These are phyloP conservation scores for Isabelozyma pseudorhagii DNA, from an alignment of 805 yeast genomes.

Conservation along the genomic window DNA sequence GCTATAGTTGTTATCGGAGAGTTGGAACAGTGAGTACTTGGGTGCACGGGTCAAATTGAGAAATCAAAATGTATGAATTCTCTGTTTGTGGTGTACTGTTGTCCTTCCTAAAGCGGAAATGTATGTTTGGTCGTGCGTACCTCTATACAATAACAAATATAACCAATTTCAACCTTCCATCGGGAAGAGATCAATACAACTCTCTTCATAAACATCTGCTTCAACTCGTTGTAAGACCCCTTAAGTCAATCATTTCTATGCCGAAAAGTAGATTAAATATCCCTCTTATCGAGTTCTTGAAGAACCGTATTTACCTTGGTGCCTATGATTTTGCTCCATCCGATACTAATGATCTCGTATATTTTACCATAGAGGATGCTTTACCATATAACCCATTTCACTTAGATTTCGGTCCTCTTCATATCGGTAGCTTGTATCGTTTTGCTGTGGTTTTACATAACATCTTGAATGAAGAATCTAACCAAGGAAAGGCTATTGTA, in stretches of 20 bases:
- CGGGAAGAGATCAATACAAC: not conserved
- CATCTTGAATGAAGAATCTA: conserved; percentile 78
- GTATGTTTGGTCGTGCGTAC: conserved; percentile 4
- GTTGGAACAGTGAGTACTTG: too few relatives aligned
- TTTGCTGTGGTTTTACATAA: conserved; percentile 95
- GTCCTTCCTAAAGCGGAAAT: not conserved
- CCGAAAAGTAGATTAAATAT: conserved; percentile 16
- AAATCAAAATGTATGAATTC: not conserved
- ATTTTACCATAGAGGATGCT: conserved; percentile 89
- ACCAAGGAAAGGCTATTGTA: conserved; percentile 85
- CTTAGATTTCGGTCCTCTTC: conserved; percentile 94
- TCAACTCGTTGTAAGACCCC: not conserved
- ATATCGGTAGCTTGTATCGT: conserved; percentile 87
- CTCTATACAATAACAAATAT: conserved; percentile 6
- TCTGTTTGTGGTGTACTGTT: not conserved
- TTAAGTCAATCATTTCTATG: conserved; percentile 5
- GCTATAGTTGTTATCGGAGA: too few relatives aligned
- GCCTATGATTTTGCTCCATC: conserved; percentile 79
- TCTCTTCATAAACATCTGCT: not conserved
- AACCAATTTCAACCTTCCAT: not conserved
- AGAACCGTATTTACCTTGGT: conserved; percentile 77
- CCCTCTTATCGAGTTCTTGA: conserved; percentile 43
- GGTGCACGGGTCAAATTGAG: not conserved
- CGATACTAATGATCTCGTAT: conserved; percentile 72
- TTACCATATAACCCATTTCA: conserved; percentile 94